Conservation (phyloP, 1,284 basidiomycete species). For the Tilletia setariae region DNA sequence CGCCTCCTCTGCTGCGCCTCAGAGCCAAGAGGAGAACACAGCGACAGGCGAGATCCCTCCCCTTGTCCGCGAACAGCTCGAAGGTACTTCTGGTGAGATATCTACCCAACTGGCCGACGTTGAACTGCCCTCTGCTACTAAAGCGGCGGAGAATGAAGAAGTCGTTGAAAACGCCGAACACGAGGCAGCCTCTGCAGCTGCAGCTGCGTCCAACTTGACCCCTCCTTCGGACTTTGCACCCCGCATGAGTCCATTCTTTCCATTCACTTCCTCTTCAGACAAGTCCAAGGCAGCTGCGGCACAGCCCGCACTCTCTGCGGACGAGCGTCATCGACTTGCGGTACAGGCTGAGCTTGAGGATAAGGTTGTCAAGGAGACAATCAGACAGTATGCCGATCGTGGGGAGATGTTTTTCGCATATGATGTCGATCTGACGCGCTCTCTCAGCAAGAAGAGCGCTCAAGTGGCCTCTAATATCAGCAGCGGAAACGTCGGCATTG, state of each 20-base stretch:
- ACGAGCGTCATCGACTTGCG: conserved; percentile 40
- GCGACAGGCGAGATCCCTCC: neutral
- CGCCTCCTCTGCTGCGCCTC: conserved; percentile 31
- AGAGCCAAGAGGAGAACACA: conserved; percentile 16
- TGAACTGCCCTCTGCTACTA: conserved; percentile 20
- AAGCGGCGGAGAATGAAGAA: conserved; percentile 22
- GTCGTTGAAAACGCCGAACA: conserved; percentile 18
- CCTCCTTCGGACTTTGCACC: conserved; percentile 6
- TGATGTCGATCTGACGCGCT: conserved; percentile 59
- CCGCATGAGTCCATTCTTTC: conserved; percentile 10
- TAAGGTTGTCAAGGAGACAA: conserved; percentile 43
- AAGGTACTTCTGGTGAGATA: conserved; percentile 1
- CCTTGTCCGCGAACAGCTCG: neutral
- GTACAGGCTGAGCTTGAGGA: conserved; percentile 45
- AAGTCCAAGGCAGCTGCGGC: neutral
- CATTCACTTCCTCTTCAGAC: neutral
- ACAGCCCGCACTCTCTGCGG: conserved; percentile 17
- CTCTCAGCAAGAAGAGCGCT: conserved; percentile 57
- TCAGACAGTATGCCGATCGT: conserved; percentile 35
- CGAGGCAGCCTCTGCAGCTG: conserved; percentile 14
- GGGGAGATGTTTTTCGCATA: conserved; percentile 55
- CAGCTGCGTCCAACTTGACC: conserved; percentile 18
- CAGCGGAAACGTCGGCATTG: neutral
- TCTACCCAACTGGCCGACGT: conserved; percentile 19
- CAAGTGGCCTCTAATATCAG: neutral